phyloP scores from a whole-genome alignment of 2,329 filamentous ascomycete genomes.

The Botrytis squamosa region DNA sequence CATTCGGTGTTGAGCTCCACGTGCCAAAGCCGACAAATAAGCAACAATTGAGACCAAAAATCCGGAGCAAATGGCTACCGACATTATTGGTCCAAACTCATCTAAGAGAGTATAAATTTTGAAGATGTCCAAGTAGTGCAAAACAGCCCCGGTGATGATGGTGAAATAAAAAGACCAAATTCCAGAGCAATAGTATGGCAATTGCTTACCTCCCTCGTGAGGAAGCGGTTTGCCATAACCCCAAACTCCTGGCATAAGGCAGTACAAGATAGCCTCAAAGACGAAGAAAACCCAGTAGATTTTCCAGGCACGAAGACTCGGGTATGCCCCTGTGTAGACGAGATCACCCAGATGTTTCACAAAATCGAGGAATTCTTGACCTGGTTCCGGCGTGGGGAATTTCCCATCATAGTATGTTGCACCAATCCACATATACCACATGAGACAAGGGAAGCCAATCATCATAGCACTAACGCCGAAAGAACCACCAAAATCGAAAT shows the following conservation, averaged over 20 bases:
- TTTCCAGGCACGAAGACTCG: constrained; percentile 76
- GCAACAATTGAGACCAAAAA: constrained; percentile 80
- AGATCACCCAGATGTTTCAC: constrained; percentile 66
- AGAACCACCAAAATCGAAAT: constrained; percentile 84
- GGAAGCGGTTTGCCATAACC: constrained; percentile 84
- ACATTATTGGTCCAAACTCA: constrained; percentile 90
- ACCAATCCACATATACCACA: constrained; percentile 99
- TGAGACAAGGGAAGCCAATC: constrained; percentile 87
- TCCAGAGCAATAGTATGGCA: constrained; percentile 92
- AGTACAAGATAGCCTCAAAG: constrained; percentile 80
- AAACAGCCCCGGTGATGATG: constrained; percentile 63
- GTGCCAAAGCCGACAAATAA: constrained; percentile 78
- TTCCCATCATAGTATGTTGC: constrained; percentile 88
- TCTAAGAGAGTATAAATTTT: constrained; percentile 89
- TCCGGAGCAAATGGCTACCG: constrained; percentile 87
- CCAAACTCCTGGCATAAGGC: constrained; percentile 82
- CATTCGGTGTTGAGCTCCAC: constrained; percentile 89
- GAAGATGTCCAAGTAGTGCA: constrained; percentile 84
- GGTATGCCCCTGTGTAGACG: constrained; percentile 82
- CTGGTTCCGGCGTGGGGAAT: constrained; percentile 65
- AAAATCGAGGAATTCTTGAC: constrained; percentile 70
- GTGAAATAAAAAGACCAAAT: constrained; percentile 86
- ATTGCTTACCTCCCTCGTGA: constrained; percentile 78
- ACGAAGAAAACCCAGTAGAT: constrained; percentile 96
- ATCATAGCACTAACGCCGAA: constrained; percentile 81